Conservation (phyloP, 495 filamentous ascomycete species). For the Xylaria curta region DNA sequence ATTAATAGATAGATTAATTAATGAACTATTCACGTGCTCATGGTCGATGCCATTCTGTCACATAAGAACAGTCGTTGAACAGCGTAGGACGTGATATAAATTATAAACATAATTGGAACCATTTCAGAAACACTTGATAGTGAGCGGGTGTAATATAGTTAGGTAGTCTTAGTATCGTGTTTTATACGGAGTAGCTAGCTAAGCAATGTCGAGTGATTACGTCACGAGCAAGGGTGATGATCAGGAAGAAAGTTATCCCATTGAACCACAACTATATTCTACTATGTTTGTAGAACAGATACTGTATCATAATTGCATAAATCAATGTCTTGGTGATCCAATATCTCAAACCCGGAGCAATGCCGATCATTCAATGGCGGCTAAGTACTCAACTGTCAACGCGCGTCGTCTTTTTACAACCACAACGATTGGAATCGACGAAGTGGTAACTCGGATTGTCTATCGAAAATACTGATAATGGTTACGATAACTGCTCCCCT, state of each 20-base stretch:
- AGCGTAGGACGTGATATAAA: not conserved
- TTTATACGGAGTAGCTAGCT: not conserved
- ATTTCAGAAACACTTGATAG: not conserved
- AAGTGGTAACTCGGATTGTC: not conserved
- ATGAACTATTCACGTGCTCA: not conserved
- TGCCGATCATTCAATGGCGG: slow-evolving; percentile 13
- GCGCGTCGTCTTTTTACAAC: not conserved
- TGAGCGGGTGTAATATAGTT: not conserved
- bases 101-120: not conserved
- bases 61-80: not conserved
- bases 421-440: not conserved
- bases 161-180: too few species aligned
- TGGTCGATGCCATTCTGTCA: not conserved
- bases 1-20: not conserved
- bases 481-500: not conserved
- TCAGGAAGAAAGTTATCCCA: not conserved
- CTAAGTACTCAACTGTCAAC: not conserved
- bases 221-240: not conserved
- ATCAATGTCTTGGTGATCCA: not conserved
- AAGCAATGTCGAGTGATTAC: not conserved
- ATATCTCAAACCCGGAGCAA: slow-evolving; percentile 13
- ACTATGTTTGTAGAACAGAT: not conserved
- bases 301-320: not conserved
- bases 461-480: not conserved
- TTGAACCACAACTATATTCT: not conserved